These are phyloP conservation scores for Streptanthus diversifolius DNA, from an alignment of 345 rosid species.

Conservation along the genomic window DNA sequence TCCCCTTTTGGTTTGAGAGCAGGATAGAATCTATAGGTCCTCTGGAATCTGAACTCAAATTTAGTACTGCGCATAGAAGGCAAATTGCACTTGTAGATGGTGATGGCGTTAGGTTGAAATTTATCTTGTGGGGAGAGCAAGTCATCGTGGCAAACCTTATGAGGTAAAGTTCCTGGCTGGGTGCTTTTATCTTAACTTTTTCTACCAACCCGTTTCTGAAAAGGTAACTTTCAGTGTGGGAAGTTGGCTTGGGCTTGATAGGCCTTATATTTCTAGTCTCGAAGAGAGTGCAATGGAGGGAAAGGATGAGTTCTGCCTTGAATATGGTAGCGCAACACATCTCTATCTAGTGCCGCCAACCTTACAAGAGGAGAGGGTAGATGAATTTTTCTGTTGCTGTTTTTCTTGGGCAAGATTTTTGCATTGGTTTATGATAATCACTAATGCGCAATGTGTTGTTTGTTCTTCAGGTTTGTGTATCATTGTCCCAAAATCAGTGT, in stretches of 20 bases:
- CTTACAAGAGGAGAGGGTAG: conserved; percentile 77
- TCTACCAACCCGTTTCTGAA: background rate
- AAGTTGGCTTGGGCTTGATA: conserved; percentile 84
- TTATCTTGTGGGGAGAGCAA: conserved; percentile 92
- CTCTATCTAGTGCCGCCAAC: conserved; percentile 71
- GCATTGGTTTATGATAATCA: conserved; percentile 10
- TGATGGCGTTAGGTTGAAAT: conserved; percentile 59
- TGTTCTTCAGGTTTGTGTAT: conserved; percentile 56
- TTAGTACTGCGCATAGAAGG: conserved; percentile 51
- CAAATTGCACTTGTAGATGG: conserved; percentile 68
- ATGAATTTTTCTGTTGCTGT: conserved; percentile 6
- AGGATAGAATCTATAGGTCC: conserved; percentile 86
- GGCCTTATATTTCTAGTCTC: conserved; percentile 70
- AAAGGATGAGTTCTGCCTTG: conserved; percentile 63
- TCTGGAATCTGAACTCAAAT: conserved; percentile 56
- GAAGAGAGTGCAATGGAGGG: conserved; percentile 53
- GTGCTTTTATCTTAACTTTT: conserved; percentile 10
- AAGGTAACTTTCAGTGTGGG: conserved; percentile 60
- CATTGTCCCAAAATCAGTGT: conserved; percentile 56
- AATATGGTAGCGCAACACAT: conserved; percentile 95
- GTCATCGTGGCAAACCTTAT: conserved; percentile 71
- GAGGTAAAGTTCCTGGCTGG: conserved; percentile 53
- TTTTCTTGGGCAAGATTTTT: background rate
- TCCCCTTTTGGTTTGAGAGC: conserved; percentile 22
- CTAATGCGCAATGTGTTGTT: conserved; percentile 23